Conservation (phyloP, 176 grass and related monocot species). For the Tuctoria greenei region DNA sequence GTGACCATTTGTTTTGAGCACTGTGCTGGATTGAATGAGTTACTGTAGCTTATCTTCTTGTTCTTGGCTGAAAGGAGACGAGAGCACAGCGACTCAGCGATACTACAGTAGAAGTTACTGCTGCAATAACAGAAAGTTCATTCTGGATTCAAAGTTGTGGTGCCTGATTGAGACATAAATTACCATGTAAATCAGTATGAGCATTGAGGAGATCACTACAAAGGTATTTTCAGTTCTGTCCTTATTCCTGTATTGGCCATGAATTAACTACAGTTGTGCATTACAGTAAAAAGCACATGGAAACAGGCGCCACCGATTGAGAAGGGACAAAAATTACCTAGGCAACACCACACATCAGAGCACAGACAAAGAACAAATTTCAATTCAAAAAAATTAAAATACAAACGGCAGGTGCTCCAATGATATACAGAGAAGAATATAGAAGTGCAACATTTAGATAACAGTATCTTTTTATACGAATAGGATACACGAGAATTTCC, state of each 20-base stretch:
- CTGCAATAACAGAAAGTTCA: background rate
- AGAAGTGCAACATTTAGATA: background rate
- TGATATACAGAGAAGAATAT: background rate
- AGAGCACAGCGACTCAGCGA: background rate
- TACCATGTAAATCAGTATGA: too few relatives aligned
- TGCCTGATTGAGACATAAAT: background rate
- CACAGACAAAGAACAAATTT: background rate
- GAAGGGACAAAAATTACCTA: background rate
- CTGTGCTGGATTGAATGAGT: slow-evolving; percentile 22
- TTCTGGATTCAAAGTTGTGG: slow-evolving; percentile 6
- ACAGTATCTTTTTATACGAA: background rate
- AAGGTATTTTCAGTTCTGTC: background rate
- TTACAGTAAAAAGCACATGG: background rate
- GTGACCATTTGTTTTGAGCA: slow-evolving; percentile 9
- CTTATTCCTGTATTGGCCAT: background rate
- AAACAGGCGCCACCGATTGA: background rate
- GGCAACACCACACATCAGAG: background rate
- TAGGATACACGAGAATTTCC: background rate
- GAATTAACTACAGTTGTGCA: background rate
- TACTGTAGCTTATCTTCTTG: slow-evolving; percentile 27
- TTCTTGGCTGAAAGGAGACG: background rate
- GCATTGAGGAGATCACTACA: too few relatives aligned
- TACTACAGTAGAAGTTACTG: background rate
- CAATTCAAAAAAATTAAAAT: background rate
- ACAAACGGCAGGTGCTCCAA: background rate